A percentile compares a stretch with the other conserved stretches of the same genome.
Conservation (phyloP, 345 rosid genomes). For the Lagerstroemia speciosa region DNA sequence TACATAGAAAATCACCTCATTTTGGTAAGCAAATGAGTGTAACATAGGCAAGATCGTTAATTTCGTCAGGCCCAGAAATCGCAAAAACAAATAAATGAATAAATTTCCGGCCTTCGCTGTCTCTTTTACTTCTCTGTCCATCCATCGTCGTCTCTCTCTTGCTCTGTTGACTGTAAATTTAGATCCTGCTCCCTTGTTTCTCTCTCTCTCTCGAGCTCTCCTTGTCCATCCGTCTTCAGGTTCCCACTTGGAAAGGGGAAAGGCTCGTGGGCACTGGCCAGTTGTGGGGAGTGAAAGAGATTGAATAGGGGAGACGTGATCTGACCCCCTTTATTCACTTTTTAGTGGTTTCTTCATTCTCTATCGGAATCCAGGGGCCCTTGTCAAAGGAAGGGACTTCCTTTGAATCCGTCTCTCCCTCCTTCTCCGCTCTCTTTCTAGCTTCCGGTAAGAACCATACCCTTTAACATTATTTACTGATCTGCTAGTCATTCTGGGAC, state of each 20-base stretch:
- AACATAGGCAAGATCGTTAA: not conserved
- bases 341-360: not conserved
- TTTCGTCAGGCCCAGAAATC: not conserved
- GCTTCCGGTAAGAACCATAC: not conserved
- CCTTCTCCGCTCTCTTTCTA: not conserved
- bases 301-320: constrained; percentile 7
- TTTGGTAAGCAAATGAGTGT: too few species aligned
- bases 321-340: not conserved
- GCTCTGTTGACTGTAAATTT: too few species aligned
- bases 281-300: not conserved
- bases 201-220: too few species aligned
- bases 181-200: too few species aligned
- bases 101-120: too few species aligned
- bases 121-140: too few species aligned
- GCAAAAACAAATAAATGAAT: too few species aligned
- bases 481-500: not conserved
- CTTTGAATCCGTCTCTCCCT: not conserved
- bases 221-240: too few species aligned
- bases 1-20: not conserved
- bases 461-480: not conserved
- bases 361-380: not conserved
- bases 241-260: too few species aligned
- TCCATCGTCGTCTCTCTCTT: too few species aligned
- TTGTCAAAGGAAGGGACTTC: not conserved
- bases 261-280: too few species aligned